These are phyloP conservation scores for Conringia planisiliqua DNA, from an alignment of 345 rosid genomes.

Conservation along the genomic window DNA sequence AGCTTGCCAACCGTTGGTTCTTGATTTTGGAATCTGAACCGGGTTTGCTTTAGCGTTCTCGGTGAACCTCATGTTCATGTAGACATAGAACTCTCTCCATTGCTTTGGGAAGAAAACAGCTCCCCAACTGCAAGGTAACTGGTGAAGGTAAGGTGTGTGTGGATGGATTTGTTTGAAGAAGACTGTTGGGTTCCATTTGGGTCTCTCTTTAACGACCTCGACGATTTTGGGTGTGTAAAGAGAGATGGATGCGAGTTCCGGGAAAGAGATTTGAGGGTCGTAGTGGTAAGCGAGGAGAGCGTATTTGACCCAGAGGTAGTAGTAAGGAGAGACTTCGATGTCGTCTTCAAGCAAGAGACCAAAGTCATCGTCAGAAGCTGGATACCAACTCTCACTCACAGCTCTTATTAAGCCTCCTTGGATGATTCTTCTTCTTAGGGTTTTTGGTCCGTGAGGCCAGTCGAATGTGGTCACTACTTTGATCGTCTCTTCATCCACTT, in stretches of 20 bases:
- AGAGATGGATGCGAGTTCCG: slow-evolving; percentile 85
- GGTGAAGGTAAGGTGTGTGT: slow-evolving; percentile 93
- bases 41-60: slow-evolving; percentile 83
- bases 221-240: slow-evolving; percentile 86
- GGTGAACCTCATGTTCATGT: slow-evolving; percentile 98
- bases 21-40: slow-evolving; percentile 90
- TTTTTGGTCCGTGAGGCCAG: slow-evolving; percentile 94
- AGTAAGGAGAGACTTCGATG: slow-evolving; percentile 94
- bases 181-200: slow-evolving; percentile 86
- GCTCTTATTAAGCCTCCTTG: slow-evolving; percentile 99
- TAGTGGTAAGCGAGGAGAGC: slow-evolving; percentile 89
- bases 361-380: slow-evolving; percentile 78
- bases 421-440: slow-evolving; percentile 86
- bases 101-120: slow-evolving; percentile 98
- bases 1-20: slow-evolving; percentile 99
- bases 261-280: slow-evolving; percentile 78
- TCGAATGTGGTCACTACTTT: slow-evolving; percentile 63
- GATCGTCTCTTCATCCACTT: slow-evolving; percentile 85
- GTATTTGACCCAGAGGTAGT: slow-evolving; percentile 92
- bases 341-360: slow-evolving; percentile 95
- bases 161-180: slow-evolving; percentile 86
- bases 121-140: slow-evolving; percentile 97
- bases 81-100: slow-evolving; percentile 96
- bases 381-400: slow-evolving; percentile 99
- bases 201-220: slow-evolving; percentile 95